phyloP scores from a whole-genome alignment of 306 rosid genomes.

The Cicer yamashitae region DNA sequence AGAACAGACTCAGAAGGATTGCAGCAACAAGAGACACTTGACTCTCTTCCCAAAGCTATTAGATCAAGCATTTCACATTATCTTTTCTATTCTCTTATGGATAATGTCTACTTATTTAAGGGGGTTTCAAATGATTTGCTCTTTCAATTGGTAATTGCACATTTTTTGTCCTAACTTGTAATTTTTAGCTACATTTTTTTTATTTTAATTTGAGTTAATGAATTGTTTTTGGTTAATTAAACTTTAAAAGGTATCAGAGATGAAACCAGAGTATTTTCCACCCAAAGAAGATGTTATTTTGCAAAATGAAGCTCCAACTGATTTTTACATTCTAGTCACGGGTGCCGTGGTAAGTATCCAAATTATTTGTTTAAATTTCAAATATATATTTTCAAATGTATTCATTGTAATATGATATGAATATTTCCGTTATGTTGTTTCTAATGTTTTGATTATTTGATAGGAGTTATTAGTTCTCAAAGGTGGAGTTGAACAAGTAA shows the following conservation, averaged over 20 bases:
- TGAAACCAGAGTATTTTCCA: conserved; percentile 98
- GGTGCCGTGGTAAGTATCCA: conserved; percentile 78
- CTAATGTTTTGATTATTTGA: conserved; percentile 41
- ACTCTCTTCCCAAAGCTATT: conserved; percentile 93
- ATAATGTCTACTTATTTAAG: conserved; percentile 76
- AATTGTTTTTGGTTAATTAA: conserved; percentile 22
- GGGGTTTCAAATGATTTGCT: conserved; percentile 91
- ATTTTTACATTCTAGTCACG: conserved; percentile 82
- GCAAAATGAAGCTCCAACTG: conserved; percentile 97
- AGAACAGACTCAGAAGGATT: conserved; percentile 94
- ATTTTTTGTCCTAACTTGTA: conserved; percentile 8
- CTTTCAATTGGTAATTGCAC: conserved; percentile 79
- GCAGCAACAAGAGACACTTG: conserved; percentile 95
- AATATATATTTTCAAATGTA: background rate
- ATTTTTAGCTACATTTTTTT: conserved; percentile 14
- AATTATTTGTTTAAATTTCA: conserved; percentile 9
- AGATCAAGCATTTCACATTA: conserved; percentile 86
- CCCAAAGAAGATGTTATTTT: conserved; percentile 95
- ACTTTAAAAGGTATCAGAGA: conserved; percentile 80
- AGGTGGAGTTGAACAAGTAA: conserved; percentile 85
- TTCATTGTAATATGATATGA: background rate
- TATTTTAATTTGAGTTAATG: conserved; percentile 26
- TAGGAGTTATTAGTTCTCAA: conserved; percentile 75
- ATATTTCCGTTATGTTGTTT: conserved; percentile 3
- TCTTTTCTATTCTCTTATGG: conserved; percentile 80